Percentiles rank a stretch among this genome's conserved stretches.
phyloP scores from a whole-genome alignment of 169 alveolate genomes.

The Cryptosporidium sp. region DNA sequence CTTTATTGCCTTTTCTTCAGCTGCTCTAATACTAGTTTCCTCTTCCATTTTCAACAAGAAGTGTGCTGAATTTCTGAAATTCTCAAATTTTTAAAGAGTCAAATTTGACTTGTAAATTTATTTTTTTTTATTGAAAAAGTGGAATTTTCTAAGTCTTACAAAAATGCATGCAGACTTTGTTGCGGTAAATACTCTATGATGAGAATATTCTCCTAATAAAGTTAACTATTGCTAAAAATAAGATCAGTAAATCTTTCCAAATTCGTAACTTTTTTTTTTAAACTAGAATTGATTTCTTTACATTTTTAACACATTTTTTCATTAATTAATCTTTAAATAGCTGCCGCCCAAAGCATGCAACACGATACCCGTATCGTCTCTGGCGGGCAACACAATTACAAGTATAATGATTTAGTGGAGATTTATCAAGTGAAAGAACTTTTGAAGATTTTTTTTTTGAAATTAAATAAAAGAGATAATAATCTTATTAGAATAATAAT shows the following conservation, averaged over 20 bases:
- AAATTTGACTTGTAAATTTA: not conserved
- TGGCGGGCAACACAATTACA: slow-evolving; percentile 9
- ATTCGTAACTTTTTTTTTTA: not conserved
- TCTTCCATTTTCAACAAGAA: not conserved
- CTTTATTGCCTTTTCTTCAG: slow-evolving; percentile 58
- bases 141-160: not conserved
- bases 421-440: not conserved
- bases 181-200: not conserved
- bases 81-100: not conserved
- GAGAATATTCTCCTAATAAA: not conserved
- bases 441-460: not conserved
- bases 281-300: not conserved
- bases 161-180: not conserved
- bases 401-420: not conserved
- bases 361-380: slow-evolving; percentile 72
- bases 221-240: not conserved
- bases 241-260: not conserved
- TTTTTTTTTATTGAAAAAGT: not conserved
- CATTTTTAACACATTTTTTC: not conserved
- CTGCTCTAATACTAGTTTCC: not conserved
- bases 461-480: too few relatives aligned
- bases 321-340: slow-evolving; percentile 3
- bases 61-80: not conserved
- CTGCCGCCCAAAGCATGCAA: slow-evolving; percentile 59
- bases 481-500: too few relatives aligned